Percentiles rank a stretch among this genome's conserved stretches.
phyloP scores from a whole-genome alignment of 2,329 filamentous ascomycete species.

The Colletotrichum tropicicola region DNA sequence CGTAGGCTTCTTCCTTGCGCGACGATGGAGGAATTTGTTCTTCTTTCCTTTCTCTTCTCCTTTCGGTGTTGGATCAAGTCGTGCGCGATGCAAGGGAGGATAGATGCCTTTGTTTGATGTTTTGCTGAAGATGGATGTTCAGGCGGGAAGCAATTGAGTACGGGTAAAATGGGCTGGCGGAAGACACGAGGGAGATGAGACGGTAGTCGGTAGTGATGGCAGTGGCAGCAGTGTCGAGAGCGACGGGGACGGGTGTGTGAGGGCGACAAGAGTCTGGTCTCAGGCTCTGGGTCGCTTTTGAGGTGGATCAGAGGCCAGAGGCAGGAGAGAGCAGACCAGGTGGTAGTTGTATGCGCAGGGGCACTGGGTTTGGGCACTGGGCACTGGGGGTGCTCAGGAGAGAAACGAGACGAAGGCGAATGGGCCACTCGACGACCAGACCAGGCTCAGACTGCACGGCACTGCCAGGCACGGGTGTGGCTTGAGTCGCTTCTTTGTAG shows the following conservation, averaged over 20 bases:
- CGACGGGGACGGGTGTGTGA: slow-evolving; percentile 1
- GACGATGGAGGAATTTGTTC: slow-evolving; percentile 7
- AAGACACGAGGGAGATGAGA: slow-evolving; percentile 15
- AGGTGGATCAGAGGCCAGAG: background rate
- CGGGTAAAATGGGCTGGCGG: slow-evolving; percentile 22
- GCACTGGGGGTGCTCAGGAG: background rate
- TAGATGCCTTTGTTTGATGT: slow-evolving; percentile 8
- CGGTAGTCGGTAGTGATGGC: background rate
- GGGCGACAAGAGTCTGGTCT: background rate
- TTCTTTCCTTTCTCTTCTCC: background rate
- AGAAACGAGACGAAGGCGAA: slow-evolving; percentile 6
- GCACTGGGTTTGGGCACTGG: background rate
- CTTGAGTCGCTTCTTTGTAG: slow-evolving; percentile 30
- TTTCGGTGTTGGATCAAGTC: background rate
- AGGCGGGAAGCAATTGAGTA: slow-evolving; percentile 29
- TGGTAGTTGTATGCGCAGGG: background rate
- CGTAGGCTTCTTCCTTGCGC: slow-evolving; percentile 33
- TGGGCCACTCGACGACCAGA: too few species aligned
- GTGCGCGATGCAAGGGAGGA: slow-evolving; percentile 3
- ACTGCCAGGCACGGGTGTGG: too few species aligned
- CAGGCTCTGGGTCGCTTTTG: slow-evolving; percentile 15
- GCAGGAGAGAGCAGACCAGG: background rate
- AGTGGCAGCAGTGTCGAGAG: slow-evolving; percentile 3
- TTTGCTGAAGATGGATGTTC: background rate
- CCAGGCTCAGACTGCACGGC: background rate